These are phyloP conservation scores for Peltaster fructicola DNA, from an alignment of 2,329 filamentous ascomycete species.

Conservation along the genomic window DNA sequence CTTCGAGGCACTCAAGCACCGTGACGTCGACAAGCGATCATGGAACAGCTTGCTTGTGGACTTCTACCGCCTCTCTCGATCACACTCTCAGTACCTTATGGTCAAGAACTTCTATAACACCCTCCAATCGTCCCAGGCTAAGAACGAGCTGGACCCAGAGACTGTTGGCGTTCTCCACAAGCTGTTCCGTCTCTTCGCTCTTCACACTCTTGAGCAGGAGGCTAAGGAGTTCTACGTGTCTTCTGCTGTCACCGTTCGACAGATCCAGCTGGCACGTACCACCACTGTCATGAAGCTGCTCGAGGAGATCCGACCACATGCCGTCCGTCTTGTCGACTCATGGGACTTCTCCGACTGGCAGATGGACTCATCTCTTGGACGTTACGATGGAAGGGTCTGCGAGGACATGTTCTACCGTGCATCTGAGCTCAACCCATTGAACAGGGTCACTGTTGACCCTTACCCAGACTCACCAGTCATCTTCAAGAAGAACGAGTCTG, in stretches of 20 bases:
- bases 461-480: constrained; percentile 46
- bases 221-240: constrained; percentile 56
- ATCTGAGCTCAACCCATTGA: constrained; percentile 55
- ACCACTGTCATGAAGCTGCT: constrained; percentile 52
- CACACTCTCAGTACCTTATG: constrained; percentile 59
- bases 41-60: constrained; percentile 66
- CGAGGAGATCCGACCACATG: constrained; percentile 55
- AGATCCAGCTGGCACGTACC: constrained; percentile 52
- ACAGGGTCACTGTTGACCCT: constrained; percentile 53
- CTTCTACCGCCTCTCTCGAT: constrained; percentile 59
- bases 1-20: constrained; percentile 57
- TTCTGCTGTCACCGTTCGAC: constrained; percentile 49
- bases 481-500: constrained; percentile 40
- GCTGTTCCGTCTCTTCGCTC: constrained; percentile 47
- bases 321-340: constrained; percentile 50
- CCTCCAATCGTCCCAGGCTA: constrained; percentile 38
- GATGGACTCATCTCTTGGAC: constrained; percentile 51
- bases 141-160: constrained; percentile 36
- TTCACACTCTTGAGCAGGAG: constrained; percentile 51
- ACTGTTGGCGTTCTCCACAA: constrained; percentile 45
- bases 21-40: constrained; percentile 55
- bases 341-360: constrained; percentile 70
- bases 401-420: constrained; percentile 60
- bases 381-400: constrained; percentile 58
- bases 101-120: constrained; percentile 64